A percentile compares a stretch with the other conserved stretches of the same genome.
Conservation (phyloP, 2,329 filamentous ascomycete genomes). For the Epichloe glyceriae region DNA sequence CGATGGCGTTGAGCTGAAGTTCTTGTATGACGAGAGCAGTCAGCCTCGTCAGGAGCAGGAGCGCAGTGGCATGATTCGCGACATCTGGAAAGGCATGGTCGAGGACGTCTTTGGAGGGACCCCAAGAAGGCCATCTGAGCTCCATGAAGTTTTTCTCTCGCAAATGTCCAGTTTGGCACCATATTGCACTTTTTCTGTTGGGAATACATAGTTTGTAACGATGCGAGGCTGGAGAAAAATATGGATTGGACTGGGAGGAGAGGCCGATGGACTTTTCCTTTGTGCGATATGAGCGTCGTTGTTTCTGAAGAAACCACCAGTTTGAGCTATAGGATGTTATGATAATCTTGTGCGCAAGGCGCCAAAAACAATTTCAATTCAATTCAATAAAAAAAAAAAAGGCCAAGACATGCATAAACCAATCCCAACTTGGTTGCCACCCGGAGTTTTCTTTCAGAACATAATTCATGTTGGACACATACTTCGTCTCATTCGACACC, state of each 20-base stretch:
- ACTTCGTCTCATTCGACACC: no score
- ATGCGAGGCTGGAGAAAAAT: neutral
- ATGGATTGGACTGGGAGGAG: no score
- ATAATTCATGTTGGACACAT: no score
- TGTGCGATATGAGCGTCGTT: slow-evolving; percentile 3
- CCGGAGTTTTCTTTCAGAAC: no score
- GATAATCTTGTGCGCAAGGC: neutral
- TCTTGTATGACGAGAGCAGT: slow-evolving; percentile 27
- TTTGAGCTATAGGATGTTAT: slow-evolving; percentile 1
- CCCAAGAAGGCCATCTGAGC: slow-evolving; percentile 9
- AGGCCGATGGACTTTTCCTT: neutral
- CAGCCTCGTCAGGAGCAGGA: slow-evolving; percentile 17
- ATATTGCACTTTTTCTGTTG: slow-evolving; percentile 2
- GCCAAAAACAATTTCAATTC: neutral
- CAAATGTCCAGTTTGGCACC: neutral
- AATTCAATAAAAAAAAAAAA: no score
- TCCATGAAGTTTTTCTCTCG: neutral
- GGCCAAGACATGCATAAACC: neutral
- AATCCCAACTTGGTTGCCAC: neutral
- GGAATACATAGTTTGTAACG: neutral
- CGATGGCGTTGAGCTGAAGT: slow-evolving; percentile 43
- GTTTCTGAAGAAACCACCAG: neutral
- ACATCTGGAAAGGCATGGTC: slow-evolving; percentile 44
- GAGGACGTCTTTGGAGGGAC: slow-evolving; percentile 29
- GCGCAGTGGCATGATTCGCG: slow-evolving; percentile 33